Base-by-base conservation (phyloP, 345 rosid species). In the Aegle marmelos region DNA sequence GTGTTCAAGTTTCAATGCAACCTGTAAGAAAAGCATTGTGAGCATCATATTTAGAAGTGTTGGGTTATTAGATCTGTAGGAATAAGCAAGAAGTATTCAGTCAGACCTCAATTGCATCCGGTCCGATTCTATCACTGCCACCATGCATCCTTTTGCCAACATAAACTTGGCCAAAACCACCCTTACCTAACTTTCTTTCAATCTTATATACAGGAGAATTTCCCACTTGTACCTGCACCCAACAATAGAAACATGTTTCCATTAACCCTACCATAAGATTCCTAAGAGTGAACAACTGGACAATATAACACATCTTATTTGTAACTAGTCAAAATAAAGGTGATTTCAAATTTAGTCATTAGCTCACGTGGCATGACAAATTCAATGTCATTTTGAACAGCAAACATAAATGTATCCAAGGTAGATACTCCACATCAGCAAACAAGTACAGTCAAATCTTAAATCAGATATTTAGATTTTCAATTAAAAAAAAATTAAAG, bases 91-190 rank as follows among this genome's bases (percentile, higher is more conserved):
- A 37, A 56, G 36, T 39, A 19, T 28, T 69, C 8, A 54, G 56
- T 7, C 70, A 73, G 83, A 92, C 97, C 94, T 92, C 97, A 84
- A 88, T 76, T 78, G 97, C 97, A 86, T 89, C 97, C 6, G 94
- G 83, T 72, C 94, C 97, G 37, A 82, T 89, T 85, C 93, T 89
- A 64, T 88, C 93, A 75, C 84, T 89, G 73, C 90, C 91, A 77
- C 90, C 91, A 41, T 84, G 86, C 61, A 87, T 90, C 78, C 98
- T 87, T 81, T 93, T 86, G 70, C 99, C 99, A 62, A 96, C 94
- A 88, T 90, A 96, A 65, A 96, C 99, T 87, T 96, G 99, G 50
- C 99, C 98, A 85, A 96, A 96, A 62, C 99, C 99, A 83, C 99
- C 99, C 84, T 96, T 96, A 25, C 99, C 99, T 82, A 96, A 85